Conservation (phyloP, 2,329 filamentous ascomycete genomes). For the Epichloe hybrida region DNA sequence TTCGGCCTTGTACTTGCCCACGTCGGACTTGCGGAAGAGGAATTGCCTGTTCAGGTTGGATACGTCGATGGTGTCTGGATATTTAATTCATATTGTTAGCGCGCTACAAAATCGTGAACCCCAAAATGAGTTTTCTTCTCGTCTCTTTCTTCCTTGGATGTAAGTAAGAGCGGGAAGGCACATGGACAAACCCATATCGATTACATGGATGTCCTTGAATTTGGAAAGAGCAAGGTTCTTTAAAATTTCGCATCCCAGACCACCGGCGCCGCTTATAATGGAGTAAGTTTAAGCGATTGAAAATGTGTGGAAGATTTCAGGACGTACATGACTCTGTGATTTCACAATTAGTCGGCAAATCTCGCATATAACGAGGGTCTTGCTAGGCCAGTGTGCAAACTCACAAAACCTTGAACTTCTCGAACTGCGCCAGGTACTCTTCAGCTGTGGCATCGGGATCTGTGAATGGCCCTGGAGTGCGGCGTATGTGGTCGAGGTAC, state of each 20-base stretch:
- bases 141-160: neutral
- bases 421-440: conserved; percentile 42
- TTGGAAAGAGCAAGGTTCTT: conserved; percentile 92
- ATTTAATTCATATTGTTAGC: neutral
- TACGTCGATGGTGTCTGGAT: conserved; percentile 88
- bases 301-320: conserved; percentile 1
- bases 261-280: conserved; percentile 65
- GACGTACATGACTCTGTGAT: conserved; percentile 37
- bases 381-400: conserved; percentile 15
- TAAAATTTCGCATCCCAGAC: conserved; percentile 87
- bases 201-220: conserved; percentile 95
- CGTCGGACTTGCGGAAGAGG: conserved; percentile 80
- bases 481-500: conserved; percentile 71
- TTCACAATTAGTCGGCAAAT: neutral
- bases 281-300: neutral
- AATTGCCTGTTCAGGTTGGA: conserved; percentile 97
- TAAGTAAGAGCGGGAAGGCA: neutral
- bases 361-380: neutral
- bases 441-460: conserved; percentile 45
- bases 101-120: too few species aligned
- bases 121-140: neutral
- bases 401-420: conserved; percentile 63
- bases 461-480: conserved; percentile 66
- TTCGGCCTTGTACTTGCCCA: conserved; percentile 87
- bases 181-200: conserved; percentile 73